phyloP scores from a whole-genome alignment of 2,329 filamentous ascomycete species.

The Gyromitra esculenta region DNA sequence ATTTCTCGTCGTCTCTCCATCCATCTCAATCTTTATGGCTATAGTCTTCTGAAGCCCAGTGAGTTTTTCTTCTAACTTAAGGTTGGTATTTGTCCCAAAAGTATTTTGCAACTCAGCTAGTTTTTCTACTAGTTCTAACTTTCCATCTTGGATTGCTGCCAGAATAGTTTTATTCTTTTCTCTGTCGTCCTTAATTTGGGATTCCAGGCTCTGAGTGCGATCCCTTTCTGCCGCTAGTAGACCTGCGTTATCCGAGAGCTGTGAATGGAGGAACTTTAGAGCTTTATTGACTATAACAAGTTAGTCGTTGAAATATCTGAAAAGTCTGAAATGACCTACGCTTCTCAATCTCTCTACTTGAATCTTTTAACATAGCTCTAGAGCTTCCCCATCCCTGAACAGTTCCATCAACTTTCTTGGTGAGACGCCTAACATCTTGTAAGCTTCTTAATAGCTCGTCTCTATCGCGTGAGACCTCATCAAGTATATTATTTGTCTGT shows the following conservation, averaged over 20 bases:
- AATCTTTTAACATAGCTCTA: conserved; percentile 32
- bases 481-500: conserved; percentile 34
- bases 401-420: conserved; percentile 31
- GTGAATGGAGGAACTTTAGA: conserved; percentile 41
- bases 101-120: conserved; percentile 26
- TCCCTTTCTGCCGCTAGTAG: conserved; percentile 50
- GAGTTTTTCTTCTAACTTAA: conserved; percentile 23
- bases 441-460: conserved; percentile 13
- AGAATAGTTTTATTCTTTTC: conserved; percentile 23
- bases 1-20: conserved; percentile 21
- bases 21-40: conserved; percentile 23
- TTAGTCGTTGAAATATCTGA: conserved; percentile 10
- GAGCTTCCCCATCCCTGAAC: conserved; percentile 39
- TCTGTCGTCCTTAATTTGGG: conserved; percentile 46
- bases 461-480: conserved; percentile 42
- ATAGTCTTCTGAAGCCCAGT: conserved; percentile 10
- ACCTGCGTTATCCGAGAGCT: conserved; percentile 50
- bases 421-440: conserved; percentile 31
- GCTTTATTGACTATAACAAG: conserved; percentile 38
- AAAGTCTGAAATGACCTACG: conserved; percentile 9
- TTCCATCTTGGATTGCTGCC: conserved; percentile 30
- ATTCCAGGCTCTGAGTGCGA: conserved; percentile 50
- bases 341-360: conserved; percentile 41
- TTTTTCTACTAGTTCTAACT: conserved; percentile 18
- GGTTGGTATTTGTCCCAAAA: conserved; percentile 18